A percentile compares a stretch with the other conserved stretches of the same genome.
phyloP scores from a whole-genome alignment of 768 basidiomycete genomes.

The Lentinus tigrinus region DNA sequence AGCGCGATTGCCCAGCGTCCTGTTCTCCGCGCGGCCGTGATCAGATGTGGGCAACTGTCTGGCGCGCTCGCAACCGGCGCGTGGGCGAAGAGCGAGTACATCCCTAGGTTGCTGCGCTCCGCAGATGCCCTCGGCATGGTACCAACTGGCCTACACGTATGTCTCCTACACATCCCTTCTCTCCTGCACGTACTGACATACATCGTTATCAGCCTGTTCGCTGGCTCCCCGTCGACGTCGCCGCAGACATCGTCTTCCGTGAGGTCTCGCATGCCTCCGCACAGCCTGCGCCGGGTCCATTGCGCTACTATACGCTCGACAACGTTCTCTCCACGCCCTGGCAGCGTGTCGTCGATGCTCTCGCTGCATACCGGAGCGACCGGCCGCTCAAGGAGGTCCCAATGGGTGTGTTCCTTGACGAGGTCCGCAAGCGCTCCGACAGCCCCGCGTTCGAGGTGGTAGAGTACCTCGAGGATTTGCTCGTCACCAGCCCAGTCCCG shows the following conservation, averaged over 20 bases:
- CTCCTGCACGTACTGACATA: too few relatives aligned
- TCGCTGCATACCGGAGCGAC: background rate
- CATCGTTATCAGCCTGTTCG: slow-evolving; percentile 32
- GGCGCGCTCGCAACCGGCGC: slow-evolving; percentile 39
- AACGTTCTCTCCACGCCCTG: background rate
- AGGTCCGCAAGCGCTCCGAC: background rate
- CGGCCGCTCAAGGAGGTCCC: background rate
- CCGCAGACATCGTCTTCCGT: slow-evolving; percentile 21
- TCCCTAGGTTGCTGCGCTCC: slow-evolving; percentile 36
- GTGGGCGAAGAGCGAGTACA: slow-evolving; percentile 47
- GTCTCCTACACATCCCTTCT: slow-evolving; percentile 7
- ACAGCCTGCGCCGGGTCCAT: background rate
- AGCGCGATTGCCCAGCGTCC: slow-evolving; percentile 28
- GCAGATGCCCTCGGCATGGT: slow-evolving; percentile 30
- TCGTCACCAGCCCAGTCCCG: background rate
- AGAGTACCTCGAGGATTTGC: background rate
- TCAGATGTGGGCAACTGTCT: slow-evolving; percentile 47
- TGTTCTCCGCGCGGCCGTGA: slow-evolving; percentile 34
- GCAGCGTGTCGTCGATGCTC: background rate
- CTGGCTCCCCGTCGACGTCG: slow-evolving; percentile 44
- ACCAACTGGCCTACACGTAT: slow-evolving; percentile 34
- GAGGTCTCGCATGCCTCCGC: background rate
- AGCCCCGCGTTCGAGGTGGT: background rate
- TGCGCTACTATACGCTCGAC: background rate
- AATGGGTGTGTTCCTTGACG: background rate